These are phyloP conservation scores for Pythium biforme DNA, from an alignment of 352 stramenopile genomes.

Conservation along the genomic window DNA sequence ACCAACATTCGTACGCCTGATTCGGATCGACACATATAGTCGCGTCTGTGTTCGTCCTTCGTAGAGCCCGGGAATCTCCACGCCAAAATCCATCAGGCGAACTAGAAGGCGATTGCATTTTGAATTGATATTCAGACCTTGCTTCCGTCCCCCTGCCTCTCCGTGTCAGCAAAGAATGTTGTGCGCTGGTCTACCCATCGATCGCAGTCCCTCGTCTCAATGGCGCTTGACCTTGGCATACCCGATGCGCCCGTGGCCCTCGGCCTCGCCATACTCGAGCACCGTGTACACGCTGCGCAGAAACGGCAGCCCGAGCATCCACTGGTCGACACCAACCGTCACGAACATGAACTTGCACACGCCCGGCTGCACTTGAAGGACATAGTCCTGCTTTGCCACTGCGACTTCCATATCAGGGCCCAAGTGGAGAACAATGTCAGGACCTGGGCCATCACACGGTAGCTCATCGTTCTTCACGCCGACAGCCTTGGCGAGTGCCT, in stretches of 20 bases:
- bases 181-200: too few species aligned
- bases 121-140: too few species aligned
- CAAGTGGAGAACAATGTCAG: conserved; percentile 9
- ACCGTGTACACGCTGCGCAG: conserved; percentile 15
- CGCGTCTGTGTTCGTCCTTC: too few species aligned
- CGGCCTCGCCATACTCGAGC: conserved; percentile 7
- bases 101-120: too few species aligned
- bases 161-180: too few species aligned
- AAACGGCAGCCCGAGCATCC: conserved; percentile 10
- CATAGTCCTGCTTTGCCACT: conserved; percentile 18
- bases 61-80: too few species aligned
- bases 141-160: too few species aligned
- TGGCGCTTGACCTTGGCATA: conserved; percentile 5
- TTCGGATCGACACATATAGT: too few species aligned
- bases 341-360: conserved; percentile 1
- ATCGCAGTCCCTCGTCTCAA: background rate
- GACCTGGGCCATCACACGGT: conserved; percentile 13
- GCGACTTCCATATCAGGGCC: background rate
- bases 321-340: background rate
- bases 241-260: conserved; percentile 5
- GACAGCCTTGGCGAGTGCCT: background rate
- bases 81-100: too few species aligned
- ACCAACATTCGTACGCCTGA: too few species aligned
- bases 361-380: background rate
- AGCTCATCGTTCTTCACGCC: background rate